Base-by-base conservation (phyloP, 2,329 filamentous ascomycete species). In the Colletotrichum sp. region DNA sequence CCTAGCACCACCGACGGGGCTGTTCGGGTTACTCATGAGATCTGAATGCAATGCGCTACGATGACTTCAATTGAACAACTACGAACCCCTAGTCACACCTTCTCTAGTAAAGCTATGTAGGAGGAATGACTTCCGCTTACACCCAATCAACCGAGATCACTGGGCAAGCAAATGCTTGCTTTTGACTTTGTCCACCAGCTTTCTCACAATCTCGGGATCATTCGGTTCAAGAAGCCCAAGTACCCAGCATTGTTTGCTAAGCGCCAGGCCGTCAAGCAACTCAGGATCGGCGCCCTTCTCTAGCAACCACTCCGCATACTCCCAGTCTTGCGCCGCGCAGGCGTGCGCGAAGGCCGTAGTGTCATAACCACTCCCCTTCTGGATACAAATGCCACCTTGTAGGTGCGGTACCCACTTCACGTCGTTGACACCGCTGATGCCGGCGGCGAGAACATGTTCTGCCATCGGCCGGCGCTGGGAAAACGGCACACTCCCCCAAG, bases 21-120 rank as follows among this genome's bases (percentile, higher is more conserved):
- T 13, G 1, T 49, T 49, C n/a, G n/a, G 18, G 5, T 4, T 7
- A 21, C n/a, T 49, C n/a, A 21, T 3, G 0, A 0, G 44, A 21
- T 21, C 44, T 7, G 1, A 13, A 52, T 52, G n/a, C n/a, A 52
- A 52, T 21, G n/a, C 3, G 44, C n/a, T 52, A 21, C 44, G 2
- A 52, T 52, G n/a, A 13, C 6, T 52, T 52, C 10, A 3, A 21
- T 52, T 52, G 2, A 52, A 1, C 3, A 21, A 21, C 6, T 13
- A 52, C 0, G 6, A 3, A 21, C 5, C 3, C n/a, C 44, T 52
- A 21, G 10, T 52, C n/a, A 13, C n/a, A 13, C n/a, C 10, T 49
- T 12, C 6, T 52, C 10, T 13, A 7, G 10, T 3, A 4, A 5
- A 0, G 44, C 44, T 21, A 13, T 21, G n/a, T 7, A 7, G 0